phyloP scores from a whole-genome alignment of 2,329 filamentous ascomycete genomes.

The Paradendryphiella salina region DNA sequence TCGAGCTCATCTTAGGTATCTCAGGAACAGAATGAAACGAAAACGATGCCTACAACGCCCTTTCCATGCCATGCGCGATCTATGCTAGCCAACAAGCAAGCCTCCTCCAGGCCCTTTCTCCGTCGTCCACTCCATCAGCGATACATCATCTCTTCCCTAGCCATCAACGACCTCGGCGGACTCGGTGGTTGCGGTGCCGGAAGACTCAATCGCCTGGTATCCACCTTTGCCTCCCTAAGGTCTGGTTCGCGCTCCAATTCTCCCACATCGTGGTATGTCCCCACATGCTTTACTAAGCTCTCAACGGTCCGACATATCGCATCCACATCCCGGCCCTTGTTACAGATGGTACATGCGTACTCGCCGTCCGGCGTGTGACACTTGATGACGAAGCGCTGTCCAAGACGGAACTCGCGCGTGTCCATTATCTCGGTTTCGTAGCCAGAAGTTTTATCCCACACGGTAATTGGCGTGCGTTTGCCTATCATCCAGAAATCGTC shows the following conservation, averaged over 20 bases:
- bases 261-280: conserved; percentile 37
- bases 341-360: conserved; percentile 46
- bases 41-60: background rate
- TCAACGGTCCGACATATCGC: conserved; percentile 43
- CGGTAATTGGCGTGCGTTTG: conserved; percentile 36
- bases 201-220: conserved; percentile 24
- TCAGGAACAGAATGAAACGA: background rate
- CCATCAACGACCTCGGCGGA: conserved; percentile 11
- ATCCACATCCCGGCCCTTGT: conserved; percentile 39
- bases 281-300: conserved; percentile 44
- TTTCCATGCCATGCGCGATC: background rate
- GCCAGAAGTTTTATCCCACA: conserved; percentile 24
- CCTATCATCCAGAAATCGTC: conserved; percentile 48
- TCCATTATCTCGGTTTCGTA: conserved; percentile 42
- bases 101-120: no score
- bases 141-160: conserved; percentile 26
- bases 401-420: conserved; percentile 43
- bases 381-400: conserved; percentile 46
- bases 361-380: conserved; percentile 44
- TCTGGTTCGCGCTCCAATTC: conserved; percentile 42
- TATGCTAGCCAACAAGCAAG: background rate
- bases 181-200: conserved; percentile 23
- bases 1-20: background rate
- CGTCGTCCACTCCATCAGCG: conserved; percentile 7
- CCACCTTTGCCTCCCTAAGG: conserved; percentile 33